These are phyloP conservation scores for Lentinula sp. DNA, from an alignment of 768 basidiomycete species.

Conservation along the genomic window DNA sequence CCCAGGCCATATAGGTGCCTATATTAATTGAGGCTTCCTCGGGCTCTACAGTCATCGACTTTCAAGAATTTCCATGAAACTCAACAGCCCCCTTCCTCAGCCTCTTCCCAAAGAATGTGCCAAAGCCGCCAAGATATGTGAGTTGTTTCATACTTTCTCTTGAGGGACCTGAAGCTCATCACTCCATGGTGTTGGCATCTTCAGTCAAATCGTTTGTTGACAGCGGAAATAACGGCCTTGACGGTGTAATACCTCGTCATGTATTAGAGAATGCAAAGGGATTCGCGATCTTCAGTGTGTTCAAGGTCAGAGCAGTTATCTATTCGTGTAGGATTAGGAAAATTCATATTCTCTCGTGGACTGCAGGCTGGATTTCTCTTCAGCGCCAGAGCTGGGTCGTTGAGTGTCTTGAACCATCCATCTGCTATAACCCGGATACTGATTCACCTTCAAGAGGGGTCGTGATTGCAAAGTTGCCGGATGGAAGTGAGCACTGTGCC, in stretches of 20 bases:
- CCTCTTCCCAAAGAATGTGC: conserved; percentile 75
- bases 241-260: conserved; percentile 48
- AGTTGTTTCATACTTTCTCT: conserved; percentile 18
- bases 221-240: conserved; percentile 73
- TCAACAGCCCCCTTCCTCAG: conserved; percentile 45
- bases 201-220: conserved; percentile 84
- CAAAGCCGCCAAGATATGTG: conserved; percentile 87
- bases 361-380: conserved; percentile 53
- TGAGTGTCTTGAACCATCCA: conserved; percentile 54
- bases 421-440: conserved; percentile 26
- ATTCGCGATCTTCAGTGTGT: conserved; percentile 88
- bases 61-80: conserved; percentile 28
- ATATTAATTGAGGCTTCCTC: neutral
- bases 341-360: conserved; percentile 38
- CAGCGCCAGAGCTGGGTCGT: conserved; percentile 64
- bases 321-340: conserved; percentile 13
- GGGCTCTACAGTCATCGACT: neutral
- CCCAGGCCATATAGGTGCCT: neutral
- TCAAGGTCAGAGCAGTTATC: conserved; percentile 38
- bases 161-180: neutral
- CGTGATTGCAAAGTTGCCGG: conserved; percentile 76
- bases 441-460: conserved; percentile 82
- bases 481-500: conserved; percentile 60
- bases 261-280: conserved; percentile 52
- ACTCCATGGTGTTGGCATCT: neutral